These are phyloP conservation scores for Allantophomopsis cytisporea DNA, from an alignment of 2,329 filamentous ascomycete genomes.

Conservation along the genomic window DNA sequence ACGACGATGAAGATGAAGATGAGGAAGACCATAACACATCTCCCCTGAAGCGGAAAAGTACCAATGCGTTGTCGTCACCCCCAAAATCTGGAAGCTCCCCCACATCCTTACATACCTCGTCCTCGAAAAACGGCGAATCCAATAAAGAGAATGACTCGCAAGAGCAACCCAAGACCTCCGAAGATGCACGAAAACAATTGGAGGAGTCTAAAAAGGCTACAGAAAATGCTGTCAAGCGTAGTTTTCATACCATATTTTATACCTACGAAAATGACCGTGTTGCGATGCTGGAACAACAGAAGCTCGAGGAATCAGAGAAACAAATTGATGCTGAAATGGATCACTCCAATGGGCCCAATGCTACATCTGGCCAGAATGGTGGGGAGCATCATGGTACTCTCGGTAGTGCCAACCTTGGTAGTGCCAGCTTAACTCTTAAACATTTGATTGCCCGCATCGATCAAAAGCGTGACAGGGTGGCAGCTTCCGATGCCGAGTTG, in stretches of 20 bases:
- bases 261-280: slow-evolving; percentile 90
- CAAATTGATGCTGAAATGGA: slow-evolving; percentile 95
- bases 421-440: slow-evolving; percentile 90
- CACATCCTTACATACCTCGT: slow-evolving; percentile 31
- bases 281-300: slow-evolving; percentile 95
- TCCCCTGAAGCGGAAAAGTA: slow-evolving; percentile 35
- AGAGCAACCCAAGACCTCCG: slow-evolving; percentile 53
- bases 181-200: slow-evolving; percentile 84
- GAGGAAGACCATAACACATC: slow-evolving; percentile 39
- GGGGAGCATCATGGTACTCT: slow-evolving; percentile 71
- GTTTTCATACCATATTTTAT: slow-evolving; percentile 89
- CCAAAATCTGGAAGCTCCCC: slow-evolving; percentile 58
- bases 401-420: slow-evolving; percentile 86
- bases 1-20: slow-evolving; percentile 61
- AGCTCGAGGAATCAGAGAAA: slow-evolving; percentile 90
- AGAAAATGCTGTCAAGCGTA: slow-evolving; percentile 77
- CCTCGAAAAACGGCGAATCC: slow-evolving; percentile 45
- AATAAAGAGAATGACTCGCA: slow-evolving; percentile 29
- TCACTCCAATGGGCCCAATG: slow-evolving; percentile 38
- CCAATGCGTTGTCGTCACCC: slow-evolving; percentile 45
- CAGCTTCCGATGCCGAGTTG: slow-evolving; percentile 84
- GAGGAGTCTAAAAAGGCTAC: slow-evolving; percentile 86
- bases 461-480: slow-evolving; percentile 77
- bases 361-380: slow-evolving; percentile 30
- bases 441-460: slow-evolving; percentile 95